Base-by-base conservation (phyloP, 257 asterid species). In the Anisodus tanguticus region DNA sequence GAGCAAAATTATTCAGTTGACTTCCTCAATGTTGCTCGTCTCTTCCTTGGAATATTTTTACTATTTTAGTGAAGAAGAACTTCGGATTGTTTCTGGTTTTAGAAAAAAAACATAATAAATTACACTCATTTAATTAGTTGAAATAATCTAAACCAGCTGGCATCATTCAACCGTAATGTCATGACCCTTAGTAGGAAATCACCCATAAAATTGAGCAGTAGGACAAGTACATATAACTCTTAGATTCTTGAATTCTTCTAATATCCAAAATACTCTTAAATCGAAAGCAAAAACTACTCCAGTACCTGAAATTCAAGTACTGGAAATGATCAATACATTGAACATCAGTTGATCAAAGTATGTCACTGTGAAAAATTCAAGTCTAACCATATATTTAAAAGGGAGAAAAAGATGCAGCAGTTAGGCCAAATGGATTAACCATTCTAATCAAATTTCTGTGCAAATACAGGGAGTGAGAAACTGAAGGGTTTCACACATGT, bases 391-490 rank as follows among this genome's bases (percentile, higher is more conserved):
- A 76, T 31, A 31, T 31, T 26, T 51, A 51, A 0, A 74, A 19
- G 22, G 81, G 43, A 22, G 37, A 17, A 53, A 51, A 51, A 3
- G 26, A 51, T 51, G 7, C 8, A 76, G 19, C 64, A 51, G 13
- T 51, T 76, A 3, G 15, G 47, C 47, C 64, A 51, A 76, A 26
- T 51, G 22, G 63, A 76, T 76, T 51, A 22, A 51, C 26, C 63
- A 26, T 51, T 51, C 13, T 7, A 22, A 53, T 76, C 26, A 76
- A 12, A 22, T 76, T 76, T 76, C 81, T 76, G 55, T 22, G 81
- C 63, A 51, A 76, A 76, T 76, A 76, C 64, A 76, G 53, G 8
- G 8, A 76, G 47, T 26, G 47, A 76, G 63, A 51, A 74, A 76
- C 63, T 49, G 63, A 26, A 76, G 63, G 45, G 45, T 51, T 51